Base-by-base conservation (phyloP, 2,329 filamentous ascomycete genomes). In the Ophiostoma piceae region DNA sequence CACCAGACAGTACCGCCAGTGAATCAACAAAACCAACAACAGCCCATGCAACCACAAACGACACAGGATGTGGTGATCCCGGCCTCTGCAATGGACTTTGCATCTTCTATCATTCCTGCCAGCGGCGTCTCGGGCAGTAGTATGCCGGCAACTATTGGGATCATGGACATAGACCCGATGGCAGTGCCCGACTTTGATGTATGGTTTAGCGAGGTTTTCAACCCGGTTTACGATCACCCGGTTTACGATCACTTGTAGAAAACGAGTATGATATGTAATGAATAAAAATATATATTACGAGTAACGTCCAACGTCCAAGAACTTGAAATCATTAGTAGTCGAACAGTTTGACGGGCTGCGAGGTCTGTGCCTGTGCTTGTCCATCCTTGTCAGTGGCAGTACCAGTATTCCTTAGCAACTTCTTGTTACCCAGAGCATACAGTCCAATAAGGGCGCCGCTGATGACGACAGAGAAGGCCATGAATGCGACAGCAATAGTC, bases 401-500 rank as follows among this genome's bases (percentile, higher is more conserved):
- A 0, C 51, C 9, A 8, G 47, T n/a, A 3, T 54, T 54, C 8
- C n/a, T 54, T 9, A 57, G n/a, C 51, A 57, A 11, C 51, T 26
- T 22, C 51, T 57, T 57, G 11, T 57, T 57, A 11, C n/a, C 51
- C 2, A 57, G 22, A 3, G 51, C 51, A 12, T 57, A 57, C 3
- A 57, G 22, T 26, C n/a, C 51, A 9, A 29, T 9, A 26, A 57
- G 22, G 3, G 51, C 5, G 26, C n/a, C 51, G 22, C n/a, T 26
- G 22, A 57, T 57, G 22, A 22, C 51, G 9, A 57, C 51, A 26
- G 67, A 70, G 14, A 68, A 68, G 2, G 70, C 67, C 68, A 72
- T 70, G 3, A 72, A 71, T 14, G 68, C 70, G 0, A 71, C 68
- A 14, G 70, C 65, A 68, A 71, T 70, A 1, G 67, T 67, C 69